phyloP scores from a whole-genome alignment of 768 basidiomycete species.

The Pholiota conissans region DNA sequence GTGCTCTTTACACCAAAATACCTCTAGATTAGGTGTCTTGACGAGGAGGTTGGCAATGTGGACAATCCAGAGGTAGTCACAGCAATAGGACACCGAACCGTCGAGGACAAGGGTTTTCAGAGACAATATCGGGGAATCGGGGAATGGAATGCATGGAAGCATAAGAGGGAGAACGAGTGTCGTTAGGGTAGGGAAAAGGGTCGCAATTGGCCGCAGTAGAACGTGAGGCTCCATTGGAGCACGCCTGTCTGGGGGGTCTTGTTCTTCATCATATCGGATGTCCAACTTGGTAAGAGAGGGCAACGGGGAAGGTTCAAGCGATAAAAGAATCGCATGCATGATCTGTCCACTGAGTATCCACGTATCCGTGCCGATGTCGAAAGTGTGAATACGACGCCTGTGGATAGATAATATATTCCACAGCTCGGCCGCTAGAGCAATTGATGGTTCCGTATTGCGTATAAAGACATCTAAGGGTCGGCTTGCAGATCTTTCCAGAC shows the following conservation, averaged over 20 bases:
- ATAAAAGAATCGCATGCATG: not conserved
- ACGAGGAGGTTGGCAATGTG: not conserved
- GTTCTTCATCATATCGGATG: not conserved
- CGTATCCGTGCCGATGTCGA: not conserved
- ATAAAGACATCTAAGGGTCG: not conserved
- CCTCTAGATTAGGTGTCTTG: not conserved
- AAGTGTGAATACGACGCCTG: not conserved
- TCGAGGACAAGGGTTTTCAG: conserved; percentile 1
- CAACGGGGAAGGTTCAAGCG: not conserved
- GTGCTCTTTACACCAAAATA: not conserved
- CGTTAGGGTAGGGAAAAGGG: not conserved
- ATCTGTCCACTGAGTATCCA: not conserved
- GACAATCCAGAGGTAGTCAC: not conserved
- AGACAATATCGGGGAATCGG: not conserved
- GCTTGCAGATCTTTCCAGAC: not conserved
- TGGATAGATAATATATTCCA: not conserved
- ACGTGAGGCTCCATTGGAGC: not conserved
- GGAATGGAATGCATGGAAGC: not conserved
- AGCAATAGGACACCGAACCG: not conserved
- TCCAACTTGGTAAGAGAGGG: not conserved
- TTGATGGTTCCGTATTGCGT: not conserved
- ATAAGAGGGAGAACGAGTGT: not conserved
- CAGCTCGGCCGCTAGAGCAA: not conserved
- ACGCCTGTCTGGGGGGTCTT: not conserved
- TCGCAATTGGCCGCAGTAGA: not conserved